Evolutionary conservation across 768 basidiomycete genomes (phyloP).

Genomic region (Boletus rubroflammeus): DNA sequence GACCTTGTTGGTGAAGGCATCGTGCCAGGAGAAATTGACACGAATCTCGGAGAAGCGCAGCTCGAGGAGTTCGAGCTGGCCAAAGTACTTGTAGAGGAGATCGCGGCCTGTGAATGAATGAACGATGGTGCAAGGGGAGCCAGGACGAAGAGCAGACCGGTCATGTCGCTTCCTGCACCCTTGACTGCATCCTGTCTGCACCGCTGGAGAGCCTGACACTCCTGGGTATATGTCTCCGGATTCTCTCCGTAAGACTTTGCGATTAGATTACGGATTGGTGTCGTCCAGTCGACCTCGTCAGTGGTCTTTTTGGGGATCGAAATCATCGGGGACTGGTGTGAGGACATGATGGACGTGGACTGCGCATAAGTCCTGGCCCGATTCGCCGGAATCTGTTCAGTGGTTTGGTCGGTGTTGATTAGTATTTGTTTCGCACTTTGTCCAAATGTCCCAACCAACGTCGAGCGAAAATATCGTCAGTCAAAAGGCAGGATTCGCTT

Average conservation of each 20-base stretch:
- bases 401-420: constrained; percentile 7
- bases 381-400: not conserved
- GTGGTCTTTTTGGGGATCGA: constrained; percentile 93
- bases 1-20: constrained; percentile 92
- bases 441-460: constrained; percentile 54
- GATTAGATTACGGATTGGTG: constrained; percentile 81
- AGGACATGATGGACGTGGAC: constrained; percentile 48
- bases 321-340: constrained; percentile 83
- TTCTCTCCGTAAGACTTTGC: constrained; percentile 90
- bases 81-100: constrained; percentile 98
- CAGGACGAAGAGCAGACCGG: constrained; percentile 52
- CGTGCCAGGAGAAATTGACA: constrained; percentile 94
- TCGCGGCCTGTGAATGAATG: constrained; percentile 61
- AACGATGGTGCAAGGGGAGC: not conserved
- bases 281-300: constrained; percentile 95
- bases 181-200: constrained; percentile 95
- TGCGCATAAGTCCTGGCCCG: not conserved
- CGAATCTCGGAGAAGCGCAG: constrained; percentile 95
- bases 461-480: constrained; percentile 89
- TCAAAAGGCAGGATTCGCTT: constrained; percentile 62
- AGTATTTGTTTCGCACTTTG: constrained; percentile 20
- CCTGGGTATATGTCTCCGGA: constrained; percentile 82
- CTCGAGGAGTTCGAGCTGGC: constrained; percentile 95
- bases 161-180: constrained; percentile 93
- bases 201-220: constrained; percentile 81